Base-by-base conservation (phyloP, 2,329 filamentous ascomycete species). In the Scedosporium boydii region DNA sequence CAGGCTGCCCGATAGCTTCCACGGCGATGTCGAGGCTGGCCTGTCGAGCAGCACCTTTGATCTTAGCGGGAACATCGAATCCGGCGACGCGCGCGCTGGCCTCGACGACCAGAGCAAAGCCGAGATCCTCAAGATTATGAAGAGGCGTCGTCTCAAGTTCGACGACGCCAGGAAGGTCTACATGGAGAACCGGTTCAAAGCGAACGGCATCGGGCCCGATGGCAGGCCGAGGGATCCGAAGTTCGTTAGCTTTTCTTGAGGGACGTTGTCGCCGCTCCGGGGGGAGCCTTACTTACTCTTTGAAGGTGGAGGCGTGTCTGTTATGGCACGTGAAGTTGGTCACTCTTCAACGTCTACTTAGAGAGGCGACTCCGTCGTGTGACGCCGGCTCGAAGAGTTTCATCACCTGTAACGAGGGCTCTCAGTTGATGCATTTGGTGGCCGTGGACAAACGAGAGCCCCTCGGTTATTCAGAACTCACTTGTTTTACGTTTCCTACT, bases 71-170 rank as follows among this genome's bases (percentile, higher is more conserved):
- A 99, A 99, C 72, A 80, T 99, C 41, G 87, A 87, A 63, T 84
- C 83, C 12, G 90, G 89, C 59, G 95, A 99, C 73, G 80, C 81
- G 34, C 85, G 95, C 67, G 84, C 86, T 0, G 95, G 95, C 0
- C 80, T 99, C 18, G 93, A 98, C 72, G 86, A 89, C 67, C 79
- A 78, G 58, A 89, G 85, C 63, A 98, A 98, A 80, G 77, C 81
- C 46, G 91, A 96, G 74, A 87, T 99, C 51, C 83, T 92, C 69
- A 84, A 83, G 68, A 93, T 99, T 68, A 99, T 99, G 95, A 93
- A 91, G 83, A 87, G 82, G 72, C 82, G 87, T 66, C 83, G 87
- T 63, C 84, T 98, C 66, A 84, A 82, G 64, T 99, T 99, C 72
- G 93, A 99, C 76, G 91, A 97, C 77, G 95, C 93, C 46, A 83